Conservation (phyloP, 129 eudicot species). For the Scalesia atractyloides region DNA sequence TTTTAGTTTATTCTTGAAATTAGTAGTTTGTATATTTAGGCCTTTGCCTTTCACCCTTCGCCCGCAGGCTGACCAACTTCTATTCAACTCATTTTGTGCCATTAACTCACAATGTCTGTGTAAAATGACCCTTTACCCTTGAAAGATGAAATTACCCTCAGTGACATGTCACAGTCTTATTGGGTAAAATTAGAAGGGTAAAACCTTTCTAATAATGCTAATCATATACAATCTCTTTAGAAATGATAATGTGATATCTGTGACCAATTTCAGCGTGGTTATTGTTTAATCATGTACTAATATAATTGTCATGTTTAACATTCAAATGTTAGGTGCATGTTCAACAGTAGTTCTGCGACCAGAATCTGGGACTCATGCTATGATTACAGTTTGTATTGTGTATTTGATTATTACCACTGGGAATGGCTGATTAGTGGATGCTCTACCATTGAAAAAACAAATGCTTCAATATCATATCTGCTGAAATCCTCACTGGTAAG, state of each 20-base stretch:
- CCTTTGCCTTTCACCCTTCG: background rate
- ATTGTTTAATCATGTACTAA: background rate
- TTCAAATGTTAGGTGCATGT: constrained; percentile 16
- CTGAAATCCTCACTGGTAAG: constrained; percentile 17
- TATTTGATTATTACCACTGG: constrained; percentile 1
- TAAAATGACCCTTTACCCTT: constrained; percentile 2
- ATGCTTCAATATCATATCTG: background rate
- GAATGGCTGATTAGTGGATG: constrained; percentile 9
- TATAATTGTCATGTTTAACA: background rate
- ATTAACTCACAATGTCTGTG: background rate
- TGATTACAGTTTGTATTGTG: constrained; percentile 23
- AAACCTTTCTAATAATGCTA: background rate
- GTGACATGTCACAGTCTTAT: background rate
- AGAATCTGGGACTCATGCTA: constrained; percentile 13
- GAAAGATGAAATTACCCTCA: background rate
- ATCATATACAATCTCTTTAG: background rate
- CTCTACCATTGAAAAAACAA: constrained; percentile 8
- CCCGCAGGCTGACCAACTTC: background rate
- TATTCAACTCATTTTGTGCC: background rate
- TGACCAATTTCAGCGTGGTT: background rate
- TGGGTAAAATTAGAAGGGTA: background rate
- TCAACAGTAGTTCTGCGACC: constrained; percentile 20
- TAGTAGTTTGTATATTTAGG: constrained; percentile 1
- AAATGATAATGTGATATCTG: background rate
- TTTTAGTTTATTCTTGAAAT: background rate